Evolutionary conservation across 164 flowering plant species (phyloP), one percentile per base, ranked within the genome.

Genomic region (Paratinospora sagittata): DNA sequence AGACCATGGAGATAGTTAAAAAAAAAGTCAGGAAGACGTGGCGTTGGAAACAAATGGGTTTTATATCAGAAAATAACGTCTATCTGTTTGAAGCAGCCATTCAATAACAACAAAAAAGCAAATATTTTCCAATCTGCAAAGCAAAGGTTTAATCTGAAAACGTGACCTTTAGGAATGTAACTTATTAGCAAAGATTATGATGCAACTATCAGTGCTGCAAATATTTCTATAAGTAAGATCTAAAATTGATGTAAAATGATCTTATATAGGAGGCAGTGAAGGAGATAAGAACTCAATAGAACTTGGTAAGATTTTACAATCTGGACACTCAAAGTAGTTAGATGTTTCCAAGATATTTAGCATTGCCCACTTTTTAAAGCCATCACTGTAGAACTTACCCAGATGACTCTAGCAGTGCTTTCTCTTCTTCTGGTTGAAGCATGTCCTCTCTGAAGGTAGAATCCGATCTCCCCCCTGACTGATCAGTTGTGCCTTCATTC

Each of bases 401-500:
- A 8, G 84, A 69, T 75, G 72, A 77, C 12, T 78, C 84, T 76
- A 92, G 62, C 36, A 94, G 76, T 58, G 83, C 87, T 47, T 41
- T 79, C 82, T 91, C 96, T 82, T 94, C 97, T 66, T 89, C 97
- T 64, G 86, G 86, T 68, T 75, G 80, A 65, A 94, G 89, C 71
- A 94, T 77, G 71, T 85, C 83, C 78, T 94, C 97, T 70, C 79
- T 81, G 71, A 92, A 94, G 47, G 89, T 81, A 60, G 89, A 82
- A 67, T 61, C 84, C 41, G 78, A 72, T 47, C 68, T 41, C 66
- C 71, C 82, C 23, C 55, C 67, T 3, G 80, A 74, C 57, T 79
- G 69, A 71, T 78, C 57, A 26, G 78, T 19, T 30, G 36, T 67
- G 66, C 52, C 80, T 65, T 63, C 70, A 19, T 73, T 65, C 57